Evolutionary conservation across 768 basidiomycete species (phyloP), one percentile per base, ranked within the genome.

Genomic region (Termitomyces bulborhizus): DNA sequence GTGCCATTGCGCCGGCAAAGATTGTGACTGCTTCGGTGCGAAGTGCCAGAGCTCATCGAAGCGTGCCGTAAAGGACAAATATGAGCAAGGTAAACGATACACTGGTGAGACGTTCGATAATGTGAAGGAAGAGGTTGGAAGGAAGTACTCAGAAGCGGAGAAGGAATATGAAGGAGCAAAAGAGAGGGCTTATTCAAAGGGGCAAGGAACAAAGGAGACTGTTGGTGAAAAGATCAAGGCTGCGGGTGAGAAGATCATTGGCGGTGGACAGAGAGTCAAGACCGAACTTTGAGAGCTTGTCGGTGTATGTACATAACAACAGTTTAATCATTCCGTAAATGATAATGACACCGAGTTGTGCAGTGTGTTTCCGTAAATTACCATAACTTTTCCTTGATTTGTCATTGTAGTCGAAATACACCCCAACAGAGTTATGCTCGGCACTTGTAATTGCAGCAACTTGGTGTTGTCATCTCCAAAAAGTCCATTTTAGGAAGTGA

Each of bases 221-320:
- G 65, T 65, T 40, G 71, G 72, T 3, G 73, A 73, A 57, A 73
- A 74, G 62, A 62, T 73, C 3, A 73, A 75, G 61, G 59, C 57
- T 24, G 67, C 63, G 3, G 73, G 73, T 1, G 64, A 72, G 61
- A 73, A 72, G 56, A 54, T 72, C 3, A 72, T 71, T 58, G 74
- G 72, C 4, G 43, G 34, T 3, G 73, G 74, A 1, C 63, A 72
- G 59, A 72, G 68, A 57, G 56, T 72, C 4, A 73, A 76, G 59
- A 73, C 71, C 13, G 76, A 79, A 60, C 57, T 76, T 47, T 76
- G 60, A 68, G 42, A 37, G 15, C 5, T 16, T 37, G 34, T 16
- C 6, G 42, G 52, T 3, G 40, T 32, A 16, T 21, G 5, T 26
- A 16, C 6, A 1, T 15, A 12, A 8, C 6, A 31, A 3, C 15